phyloP scores from a whole-genome alignment of 495 filamentous ascomycete species.

The Tuber magnatum region DNA sequence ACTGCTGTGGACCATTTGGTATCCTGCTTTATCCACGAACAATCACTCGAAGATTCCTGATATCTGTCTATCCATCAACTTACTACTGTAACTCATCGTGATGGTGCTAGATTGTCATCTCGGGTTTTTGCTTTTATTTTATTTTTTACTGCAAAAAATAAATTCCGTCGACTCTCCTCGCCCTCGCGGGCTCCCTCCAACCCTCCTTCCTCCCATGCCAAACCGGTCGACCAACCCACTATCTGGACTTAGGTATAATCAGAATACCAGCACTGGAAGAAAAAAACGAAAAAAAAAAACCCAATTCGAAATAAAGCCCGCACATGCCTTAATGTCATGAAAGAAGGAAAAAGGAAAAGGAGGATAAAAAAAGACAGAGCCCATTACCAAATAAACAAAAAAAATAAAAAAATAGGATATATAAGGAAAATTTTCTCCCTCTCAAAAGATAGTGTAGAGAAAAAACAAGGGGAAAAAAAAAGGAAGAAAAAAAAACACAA shows the following conservation, averaged over 20 bases:
- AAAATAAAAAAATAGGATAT: slow-evolving; percentile 1
- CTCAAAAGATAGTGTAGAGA: not conserved
- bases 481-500: slow-evolving; percentile 9
- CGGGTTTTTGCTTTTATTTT: not conserved
- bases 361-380: not conserved
- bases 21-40: not conserved
- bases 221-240: not conserved
- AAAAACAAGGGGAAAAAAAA: no score
- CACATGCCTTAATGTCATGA: slow-evolving; percentile 6
- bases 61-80: not conserved
- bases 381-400: slow-evolving; percentile 4
- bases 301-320: not conserved
- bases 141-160: not conserved
- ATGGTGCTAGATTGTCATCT: not conserved
- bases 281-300: not conserved
- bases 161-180: slow-evolving; percentile 4
- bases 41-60: not conserved
- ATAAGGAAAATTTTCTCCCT: slow-evolving; percentile 12
- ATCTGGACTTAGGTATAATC: not conserved
- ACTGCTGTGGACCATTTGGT: not conserved
- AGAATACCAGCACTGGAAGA: not conserved
- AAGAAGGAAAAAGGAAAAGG: slow-evolving; percentile 3
- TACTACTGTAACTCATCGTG: not conserved
- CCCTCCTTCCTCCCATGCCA: not conserved
- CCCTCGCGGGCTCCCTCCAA: not conserved